phyloP scores from a whole-genome alignment of 108 stramenopile species.

The Pseudonitzschia delicatissima region DNA sequence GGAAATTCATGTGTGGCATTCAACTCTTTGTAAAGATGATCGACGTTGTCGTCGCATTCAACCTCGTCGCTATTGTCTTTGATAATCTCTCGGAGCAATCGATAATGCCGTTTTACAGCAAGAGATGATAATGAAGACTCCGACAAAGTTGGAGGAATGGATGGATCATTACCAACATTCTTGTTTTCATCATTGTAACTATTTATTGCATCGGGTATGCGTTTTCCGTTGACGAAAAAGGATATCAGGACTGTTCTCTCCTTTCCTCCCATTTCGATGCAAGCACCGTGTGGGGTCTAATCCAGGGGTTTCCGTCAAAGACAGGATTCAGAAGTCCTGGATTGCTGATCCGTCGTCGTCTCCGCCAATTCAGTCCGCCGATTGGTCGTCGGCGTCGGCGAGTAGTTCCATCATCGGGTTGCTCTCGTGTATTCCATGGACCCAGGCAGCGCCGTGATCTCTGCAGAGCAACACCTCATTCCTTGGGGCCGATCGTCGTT shows the following conservation, averaged over 20 bases:
- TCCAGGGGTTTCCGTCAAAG: conserved; percentile 53
- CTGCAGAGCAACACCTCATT: conserved; percentile 10
- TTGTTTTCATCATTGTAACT: no score
- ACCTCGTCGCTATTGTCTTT: conserved; percentile 16
- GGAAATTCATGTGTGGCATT: not conserved
- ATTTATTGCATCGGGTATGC: no score
- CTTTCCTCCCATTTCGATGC: conserved; percentile 23
- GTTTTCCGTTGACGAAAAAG: conserved; percentile 9
- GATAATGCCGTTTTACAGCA: conserved; percentile 34
- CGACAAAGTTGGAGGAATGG: not conserved
- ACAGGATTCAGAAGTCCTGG: conserved; percentile 11
- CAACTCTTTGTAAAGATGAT: not conserved
- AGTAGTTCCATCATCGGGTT: conserved; percentile 53
- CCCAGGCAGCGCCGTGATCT: conserved; percentile 60
- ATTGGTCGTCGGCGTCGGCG: not conserved
- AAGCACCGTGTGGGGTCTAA: conserved; percentile 38
- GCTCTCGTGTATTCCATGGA: conserved; percentile 35
- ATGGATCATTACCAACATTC: no score
- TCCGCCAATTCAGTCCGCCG: not conserved
- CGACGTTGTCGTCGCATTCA: conserved; percentile 13
- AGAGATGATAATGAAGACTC: conserved; percentile 1
- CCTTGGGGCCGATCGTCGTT: not conserved
- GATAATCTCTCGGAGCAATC: not conserved
- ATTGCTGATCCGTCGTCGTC: not conserved
- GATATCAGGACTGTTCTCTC: not conserved